phyloP scores from a whole-genome alignment of 2,329 filamentous ascomycete species.

The Paracoccidioides brasiliensis region DNA sequence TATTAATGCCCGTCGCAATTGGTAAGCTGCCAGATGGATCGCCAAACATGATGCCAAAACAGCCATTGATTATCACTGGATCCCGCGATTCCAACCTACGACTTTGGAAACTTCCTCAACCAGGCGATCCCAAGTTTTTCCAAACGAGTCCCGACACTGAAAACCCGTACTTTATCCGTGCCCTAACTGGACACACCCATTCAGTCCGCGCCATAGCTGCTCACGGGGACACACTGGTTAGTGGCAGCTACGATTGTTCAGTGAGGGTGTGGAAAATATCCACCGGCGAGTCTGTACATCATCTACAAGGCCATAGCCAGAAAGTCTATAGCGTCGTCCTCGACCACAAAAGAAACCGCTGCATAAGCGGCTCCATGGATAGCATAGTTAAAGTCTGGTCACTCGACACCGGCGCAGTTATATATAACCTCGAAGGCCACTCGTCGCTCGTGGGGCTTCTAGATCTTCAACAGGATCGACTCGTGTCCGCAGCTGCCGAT shows the following conservation, averaged over 20 bases:
- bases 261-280: constrained; percentile 97
- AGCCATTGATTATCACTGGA: constrained; percentile 92
- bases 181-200: constrained; percentile 73
- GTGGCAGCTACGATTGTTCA: constrained; percentile 89
- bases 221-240: constrained; percentile 88
- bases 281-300: constrained; percentile 75
- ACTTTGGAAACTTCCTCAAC: constrained; percentile 84
- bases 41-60: constrained; percentile 78
- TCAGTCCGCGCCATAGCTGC: constrained; percentile 94
- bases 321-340: constrained; percentile 97
- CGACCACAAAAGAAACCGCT: constrained; percentile 80
- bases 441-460: constrained; percentile 82
- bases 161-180: constrained; percentile 89
- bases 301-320: constrained; percentile 71
- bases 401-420: constrained; percentile 66
- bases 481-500: constrained; percentile 91
- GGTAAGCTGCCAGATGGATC: constrained; percentile 58
- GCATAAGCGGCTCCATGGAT: constrained; percentile 97
- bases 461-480: constrained; percentile 74
- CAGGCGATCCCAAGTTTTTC: constrained; percentile 62
- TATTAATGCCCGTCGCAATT: constrained; percentile 72
- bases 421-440: constrained; percentile 88
- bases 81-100: constrained; percentile 88
- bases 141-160: constrained; percentile 66
- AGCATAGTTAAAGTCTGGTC: constrained; percentile 98